Conservation (phyloP, 495 filamentous ascomycete species). For the Hypoxylon fuscum region DNA sequence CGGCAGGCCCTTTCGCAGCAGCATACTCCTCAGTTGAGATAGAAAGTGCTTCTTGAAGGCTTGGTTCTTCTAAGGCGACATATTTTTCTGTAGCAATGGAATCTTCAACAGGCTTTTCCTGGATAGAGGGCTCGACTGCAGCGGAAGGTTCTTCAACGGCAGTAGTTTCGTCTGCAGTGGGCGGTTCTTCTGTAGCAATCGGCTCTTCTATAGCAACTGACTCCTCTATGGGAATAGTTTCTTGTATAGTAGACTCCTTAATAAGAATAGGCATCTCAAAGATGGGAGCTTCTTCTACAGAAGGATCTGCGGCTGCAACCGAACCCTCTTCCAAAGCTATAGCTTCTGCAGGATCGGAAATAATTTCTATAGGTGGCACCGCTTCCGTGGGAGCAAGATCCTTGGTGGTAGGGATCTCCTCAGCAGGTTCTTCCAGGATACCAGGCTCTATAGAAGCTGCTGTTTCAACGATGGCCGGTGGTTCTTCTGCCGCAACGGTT, state of each 20-base stretch:
- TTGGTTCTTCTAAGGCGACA: conserved; percentile 28
- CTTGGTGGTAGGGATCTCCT: background rate
- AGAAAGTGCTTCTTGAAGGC: conserved; percentile 9
- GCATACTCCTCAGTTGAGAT: background rate
- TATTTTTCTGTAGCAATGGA: conserved; percentile 16
- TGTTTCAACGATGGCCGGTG: too few species aligned
- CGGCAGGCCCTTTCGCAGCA: background rate
- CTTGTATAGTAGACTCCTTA: background rate
- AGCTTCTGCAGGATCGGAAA: background rate
- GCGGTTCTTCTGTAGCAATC: background rate
- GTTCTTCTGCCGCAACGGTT: too few species aligned
- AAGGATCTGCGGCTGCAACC: too few species aligned
- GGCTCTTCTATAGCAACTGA: background rate
- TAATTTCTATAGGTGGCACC: background rate
- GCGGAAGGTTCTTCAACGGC: background rate
- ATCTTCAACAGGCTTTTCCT: conserved; percentile 4
- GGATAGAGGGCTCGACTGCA: background rate
- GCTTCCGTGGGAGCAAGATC: too few species aligned
- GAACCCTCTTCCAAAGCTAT: too few species aligned
- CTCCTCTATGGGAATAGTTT: background rate
- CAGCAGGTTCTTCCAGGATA: conserved; percentile 15
- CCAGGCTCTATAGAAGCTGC: too few species aligned
- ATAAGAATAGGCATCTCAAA: background rate
- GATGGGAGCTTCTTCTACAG: background rate
- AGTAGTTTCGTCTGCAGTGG: background rate